phyloP scores from a whole-genome alignment of 768 basidiomycete species.

The Psilocybe tampanensis region DNA sequence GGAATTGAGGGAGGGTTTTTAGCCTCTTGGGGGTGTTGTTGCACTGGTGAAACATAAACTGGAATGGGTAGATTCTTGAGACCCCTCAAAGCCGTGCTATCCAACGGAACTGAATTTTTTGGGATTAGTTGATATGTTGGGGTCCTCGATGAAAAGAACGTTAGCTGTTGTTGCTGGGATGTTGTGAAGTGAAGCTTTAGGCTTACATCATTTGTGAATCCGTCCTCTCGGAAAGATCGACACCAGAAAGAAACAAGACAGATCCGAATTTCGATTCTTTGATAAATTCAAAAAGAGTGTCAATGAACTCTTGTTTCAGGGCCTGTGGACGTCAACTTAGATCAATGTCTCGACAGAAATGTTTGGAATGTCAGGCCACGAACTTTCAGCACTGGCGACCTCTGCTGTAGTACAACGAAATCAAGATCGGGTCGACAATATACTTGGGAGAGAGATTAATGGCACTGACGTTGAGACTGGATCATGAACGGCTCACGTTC shows the following conservation, averaged over 20 bases:
- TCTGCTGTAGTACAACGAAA: constrained; percentile 73
- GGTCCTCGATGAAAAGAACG: constrained; percentile 41
- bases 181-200: constrained; percentile 22
- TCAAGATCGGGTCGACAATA: constrained; percentile 55
- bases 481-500: constrained; percentile 58
- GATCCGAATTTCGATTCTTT: constrained; percentile 47
- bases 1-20: constrained; percentile 45
- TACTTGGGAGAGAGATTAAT: constrained; percentile 42
- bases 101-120: constrained; percentile 43
- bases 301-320: constrained; percentile 68
- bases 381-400: constrained; percentile 81
- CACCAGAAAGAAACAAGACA: constrained; percentile 69
- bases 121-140: constrained; percentile 64
- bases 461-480: constrained; percentile 1
- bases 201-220: constrained; percentile 80
- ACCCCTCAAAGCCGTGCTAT: constrained; percentile 42
- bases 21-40: constrained; percentile 30
- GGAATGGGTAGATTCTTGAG: constrained; percentile 54
- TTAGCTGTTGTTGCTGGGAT: neutral
- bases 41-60: constrained; percentile 51
- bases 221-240: constrained; percentile 73
- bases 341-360: neutral
- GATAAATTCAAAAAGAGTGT: constrained; percentile 59
- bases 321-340: constrained; percentile 44
- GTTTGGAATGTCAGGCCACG: constrained; percentile 9